phyloP scores from a whole-genome alignment of 2,329 filamentous ascomycete genomes.

The Sarocladium brachiariae region DNA sequence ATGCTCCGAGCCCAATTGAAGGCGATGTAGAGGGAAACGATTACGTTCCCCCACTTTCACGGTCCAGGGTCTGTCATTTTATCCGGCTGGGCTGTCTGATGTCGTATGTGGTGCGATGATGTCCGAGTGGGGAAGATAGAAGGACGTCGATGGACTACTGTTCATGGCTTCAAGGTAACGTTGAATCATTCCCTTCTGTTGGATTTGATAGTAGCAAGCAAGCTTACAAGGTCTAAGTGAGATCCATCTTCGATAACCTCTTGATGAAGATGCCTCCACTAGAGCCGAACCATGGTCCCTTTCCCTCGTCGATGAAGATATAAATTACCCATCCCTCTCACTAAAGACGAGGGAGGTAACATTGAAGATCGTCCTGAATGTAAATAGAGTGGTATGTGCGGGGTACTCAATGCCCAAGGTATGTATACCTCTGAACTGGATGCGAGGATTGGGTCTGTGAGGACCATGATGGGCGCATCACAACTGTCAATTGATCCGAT shows the following conservation, averaged over 20 bases:
- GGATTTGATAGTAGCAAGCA: too few species aligned
- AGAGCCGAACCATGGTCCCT: neutral
- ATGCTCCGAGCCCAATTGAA: neutral
- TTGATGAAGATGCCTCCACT: too few species aligned
- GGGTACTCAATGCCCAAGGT: neutral
- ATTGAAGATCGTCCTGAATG: neutral
- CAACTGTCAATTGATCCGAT: slow-evolving; percentile 3
- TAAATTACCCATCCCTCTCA: neutral
- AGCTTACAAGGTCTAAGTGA: too few species aligned
- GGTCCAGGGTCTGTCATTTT: slow-evolving; percentile 4
- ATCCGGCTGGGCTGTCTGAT: slow-evolving; percentile 2
- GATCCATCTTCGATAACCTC: too few species aligned
- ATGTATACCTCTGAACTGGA: neutral
- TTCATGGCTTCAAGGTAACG: too few species aligned
- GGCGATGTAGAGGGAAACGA: too few species aligned
- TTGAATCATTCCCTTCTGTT: too few species aligned
- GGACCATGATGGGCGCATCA: neutral
- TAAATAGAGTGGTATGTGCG: neutral
- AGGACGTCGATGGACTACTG: neutral
- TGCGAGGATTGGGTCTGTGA: neutral
- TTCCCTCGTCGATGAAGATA: neutral
- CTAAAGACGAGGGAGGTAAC: neutral
- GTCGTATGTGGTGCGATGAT: neutral
- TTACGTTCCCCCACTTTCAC: too few species aligned
- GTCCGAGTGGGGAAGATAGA: neutral